A percentile compares a stretch with the other conserved stretches of the same genome.
Evolutionary conservation across 495 filamentous ascomycete genomes (phyloP).

Genomic region (Cercophora samala): DNA sequence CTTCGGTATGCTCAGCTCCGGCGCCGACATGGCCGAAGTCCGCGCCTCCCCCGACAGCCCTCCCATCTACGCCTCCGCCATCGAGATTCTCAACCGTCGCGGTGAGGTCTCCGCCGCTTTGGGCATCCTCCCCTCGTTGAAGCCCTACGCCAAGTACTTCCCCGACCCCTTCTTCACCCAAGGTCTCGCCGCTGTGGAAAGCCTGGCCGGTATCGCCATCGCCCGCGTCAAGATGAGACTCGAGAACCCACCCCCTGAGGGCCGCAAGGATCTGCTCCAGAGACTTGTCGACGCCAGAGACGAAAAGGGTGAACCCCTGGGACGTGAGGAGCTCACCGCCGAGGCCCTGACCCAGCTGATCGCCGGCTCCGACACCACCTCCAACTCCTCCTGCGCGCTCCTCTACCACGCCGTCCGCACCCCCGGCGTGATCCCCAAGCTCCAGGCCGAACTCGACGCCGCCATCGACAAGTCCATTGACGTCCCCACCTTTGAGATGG

Average conservation of each 20-base stretch:
- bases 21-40: constrained; percentile 57
- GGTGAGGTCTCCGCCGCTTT: constrained; percentile 66
- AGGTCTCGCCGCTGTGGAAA: constrained; percentile 61
- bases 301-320: constrained; percentile 67
- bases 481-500: constrained; percentile 67
- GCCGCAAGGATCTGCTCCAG: constrained; percentile 75
- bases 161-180: constrained; percentile 67
- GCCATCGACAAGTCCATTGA: constrained; percentile 57
- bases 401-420: constrained; percentile 72
- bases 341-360: constrained; percentile 90
- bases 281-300: constrained; percentile 86
- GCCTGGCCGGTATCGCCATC: constrained; percentile 71
- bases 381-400: constrained; percentile 83
- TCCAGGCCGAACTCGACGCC: constrained; percentile 70
- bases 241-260: constrained; percentile 56
- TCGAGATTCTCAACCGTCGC: constrained; percentile 66
- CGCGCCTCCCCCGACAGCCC: constrained; percentile 48
- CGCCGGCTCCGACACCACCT: constrained; percentile 85
- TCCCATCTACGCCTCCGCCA: constrained; percentile 60
- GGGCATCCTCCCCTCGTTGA: constrained; percentile 57
- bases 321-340: constrained; percentile 76
- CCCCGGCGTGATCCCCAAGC: constrained; percentile 65
- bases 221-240: constrained; percentile 74
- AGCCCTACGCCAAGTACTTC: constrained; percentile 62
- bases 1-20: constrained; percentile 60